A percentile compares a stretch with the other conserved stretches of the same genome.
Conservation (phyloP, 2,329 filamentous ascomycete genomes). For the Fusarium neocosmosporiellum region DNA sequence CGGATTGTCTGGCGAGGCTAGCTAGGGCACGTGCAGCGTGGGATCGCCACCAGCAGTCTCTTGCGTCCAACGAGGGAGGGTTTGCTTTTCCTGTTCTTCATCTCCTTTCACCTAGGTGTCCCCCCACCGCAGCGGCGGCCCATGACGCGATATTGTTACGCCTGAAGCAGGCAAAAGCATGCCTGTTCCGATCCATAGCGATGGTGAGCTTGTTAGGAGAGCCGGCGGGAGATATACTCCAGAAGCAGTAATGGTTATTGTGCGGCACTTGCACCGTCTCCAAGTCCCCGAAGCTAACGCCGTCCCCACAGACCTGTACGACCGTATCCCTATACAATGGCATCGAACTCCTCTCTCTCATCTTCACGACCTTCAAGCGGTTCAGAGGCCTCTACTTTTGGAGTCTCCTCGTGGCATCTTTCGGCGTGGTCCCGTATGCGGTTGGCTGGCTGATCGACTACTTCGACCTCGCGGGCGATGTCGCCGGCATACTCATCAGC, state of each 20-base stretch:
- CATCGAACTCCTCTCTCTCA: slow-evolving; percentile 28
- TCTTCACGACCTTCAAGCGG: slow-evolving; percentile 29
- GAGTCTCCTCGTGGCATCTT: slow-evolving; percentile 25
- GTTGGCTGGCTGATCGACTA: slow-evolving; percentile 25
- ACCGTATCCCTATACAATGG: slow-evolving; percentile 31
- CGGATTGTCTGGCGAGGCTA: slow-evolving; percentile 5
- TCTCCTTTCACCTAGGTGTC: background rate
- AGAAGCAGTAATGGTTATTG: slow-evolving; percentile 34
- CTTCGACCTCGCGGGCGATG: slow-evolving; percentile 19
- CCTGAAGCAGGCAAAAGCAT: slow-evolving; percentile 21
- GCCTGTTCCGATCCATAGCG: slow-evolving; percentile 11
- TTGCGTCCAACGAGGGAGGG: background rate
- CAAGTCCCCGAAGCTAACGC: background rate
- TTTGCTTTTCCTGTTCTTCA: background rate
- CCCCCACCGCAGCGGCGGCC: background rate
- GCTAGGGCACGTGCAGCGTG: background rate
- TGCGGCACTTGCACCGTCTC: background rate
- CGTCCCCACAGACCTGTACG: slow-evolving; percentile 16
- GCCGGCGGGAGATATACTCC: slow-evolving; percentile 16
- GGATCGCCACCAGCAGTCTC: slow-evolving; percentile 4
- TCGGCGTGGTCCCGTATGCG: slow-evolving; percentile 26
- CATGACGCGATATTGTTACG: slow-evolving; percentile 12
- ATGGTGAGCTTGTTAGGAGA: slow-evolving; percentile 10
- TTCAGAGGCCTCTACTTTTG: slow-evolving; percentile 29
- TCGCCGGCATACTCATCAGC: slow-evolving; percentile 14